phyloP scores from a whole-genome alignment of 768 basidiomycete species.

The Pleurotus tuoliensis region DNA sequence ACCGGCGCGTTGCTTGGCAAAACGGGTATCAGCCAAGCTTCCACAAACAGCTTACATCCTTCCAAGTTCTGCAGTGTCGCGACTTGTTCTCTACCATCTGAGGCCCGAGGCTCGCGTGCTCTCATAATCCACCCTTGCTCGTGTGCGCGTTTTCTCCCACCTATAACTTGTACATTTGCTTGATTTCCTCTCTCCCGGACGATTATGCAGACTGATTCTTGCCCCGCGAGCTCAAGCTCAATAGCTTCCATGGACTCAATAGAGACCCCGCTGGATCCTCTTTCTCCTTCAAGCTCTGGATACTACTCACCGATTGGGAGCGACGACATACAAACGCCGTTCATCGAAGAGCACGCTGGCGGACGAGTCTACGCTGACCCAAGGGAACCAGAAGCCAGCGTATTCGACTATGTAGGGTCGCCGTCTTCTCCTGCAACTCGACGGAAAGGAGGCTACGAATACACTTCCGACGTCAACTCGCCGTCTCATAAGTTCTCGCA shows the following conservation, averaged over 20 bases:
- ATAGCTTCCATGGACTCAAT: conserved; percentile 7
- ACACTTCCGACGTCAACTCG: neutral
- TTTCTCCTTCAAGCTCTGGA: conserved; percentile 26
- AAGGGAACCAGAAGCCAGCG: conserved; percentile 1
- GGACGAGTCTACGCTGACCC: conserved; percentile 10
- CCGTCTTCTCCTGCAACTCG: neutral
- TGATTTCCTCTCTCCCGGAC: no score
- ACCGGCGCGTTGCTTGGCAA: neutral
- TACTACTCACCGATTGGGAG: conserved; percentile 32
- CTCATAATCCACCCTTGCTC: no score
- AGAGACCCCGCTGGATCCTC: conserved; percentile 22
- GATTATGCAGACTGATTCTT: neutral
- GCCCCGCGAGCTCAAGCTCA: neutral
- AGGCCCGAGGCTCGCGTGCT: no score
- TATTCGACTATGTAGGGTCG: neutral
- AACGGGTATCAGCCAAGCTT: neutral
- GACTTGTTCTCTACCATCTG: no score
- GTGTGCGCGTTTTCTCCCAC: no score
- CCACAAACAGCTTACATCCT: neutral
- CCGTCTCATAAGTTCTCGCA: conserved; percentile 6
- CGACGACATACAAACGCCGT: conserved; percentile 37
- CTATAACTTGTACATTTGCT: no score
- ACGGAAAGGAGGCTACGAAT: neutral
- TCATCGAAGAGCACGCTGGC: conserved; percentile 25
- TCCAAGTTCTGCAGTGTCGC: neutral